Conservation (phyloP, 164 flowering plant genomes). For the Akebia trifoliata region DNA sequence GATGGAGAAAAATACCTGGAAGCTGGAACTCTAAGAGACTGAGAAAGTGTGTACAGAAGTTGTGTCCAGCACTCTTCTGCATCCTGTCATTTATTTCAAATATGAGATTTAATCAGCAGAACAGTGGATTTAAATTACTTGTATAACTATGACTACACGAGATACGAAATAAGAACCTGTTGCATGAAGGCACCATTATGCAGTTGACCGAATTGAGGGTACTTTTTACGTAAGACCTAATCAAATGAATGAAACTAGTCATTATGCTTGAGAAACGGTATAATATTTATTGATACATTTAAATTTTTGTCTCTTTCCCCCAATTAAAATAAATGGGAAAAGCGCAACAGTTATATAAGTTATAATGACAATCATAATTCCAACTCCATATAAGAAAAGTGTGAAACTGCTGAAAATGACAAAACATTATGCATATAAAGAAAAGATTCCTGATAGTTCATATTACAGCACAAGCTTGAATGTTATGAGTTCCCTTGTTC, state of each 20-base stretch:
- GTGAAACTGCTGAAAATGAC: too few relatives aligned
- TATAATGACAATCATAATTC: too few relatives aligned
- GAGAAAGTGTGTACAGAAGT: slow-evolving; percentile 80
- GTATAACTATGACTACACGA: neutral
- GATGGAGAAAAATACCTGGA: slow-evolving; percentile 32
- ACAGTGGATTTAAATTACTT: slow-evolving; percentile 2
- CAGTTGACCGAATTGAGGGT: slow-evolving; percentile 92
- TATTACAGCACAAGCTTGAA: too few relatives aligned
- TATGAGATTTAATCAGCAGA: slow-evolving; percentile 2
- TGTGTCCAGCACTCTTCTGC: slow-evolving; percentile 99
- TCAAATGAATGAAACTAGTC: slow-evolving; percentile 12
- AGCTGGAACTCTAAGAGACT: slow-evolving; percentile 55
- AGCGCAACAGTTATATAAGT: too few relatives aligned
- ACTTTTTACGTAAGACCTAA: slow-evolving; percentile 82
- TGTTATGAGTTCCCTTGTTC: too few relatives aligned
- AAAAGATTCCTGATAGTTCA: too few relatives aligned
- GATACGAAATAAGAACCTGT: slow-evolving; percentile 46
- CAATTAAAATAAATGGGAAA: too few relatives aligned
- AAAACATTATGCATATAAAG: too few relatives aligned
- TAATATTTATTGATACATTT: neutral
- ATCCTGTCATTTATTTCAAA: slow-evolving; percentile 53
- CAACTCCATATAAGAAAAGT: too few relatives aligned
- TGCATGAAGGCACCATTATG: slow-evolving; percentile 87
- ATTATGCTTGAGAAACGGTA: neutral
- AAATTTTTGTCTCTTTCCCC: neutral